Evolutionary conservation across 495 filamentous ascomycete species (phyloP).

Genomic region (Neurospora intermedia): DNA sequence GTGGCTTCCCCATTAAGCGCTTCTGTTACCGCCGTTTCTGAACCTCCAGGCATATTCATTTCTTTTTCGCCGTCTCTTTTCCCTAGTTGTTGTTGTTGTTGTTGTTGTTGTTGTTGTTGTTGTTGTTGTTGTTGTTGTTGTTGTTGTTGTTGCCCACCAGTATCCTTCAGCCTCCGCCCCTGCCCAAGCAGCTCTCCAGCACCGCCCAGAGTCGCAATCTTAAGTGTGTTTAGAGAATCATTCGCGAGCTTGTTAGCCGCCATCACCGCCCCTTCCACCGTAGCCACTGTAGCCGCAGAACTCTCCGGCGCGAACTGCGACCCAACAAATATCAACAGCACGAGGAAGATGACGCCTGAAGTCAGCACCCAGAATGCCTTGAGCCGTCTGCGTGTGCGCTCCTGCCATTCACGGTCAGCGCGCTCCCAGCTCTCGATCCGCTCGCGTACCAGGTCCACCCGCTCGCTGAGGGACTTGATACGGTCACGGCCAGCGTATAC

Average conservation of each 20-base stretch:
- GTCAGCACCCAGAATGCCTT: constrained; percentile 51
- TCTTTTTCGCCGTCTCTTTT: background rate
- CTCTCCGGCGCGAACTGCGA: constrained; percentile 25
- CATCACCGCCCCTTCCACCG: background rate
- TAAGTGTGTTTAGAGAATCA: constrained; percentile 5
- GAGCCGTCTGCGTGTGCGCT: constrained; percentile 50
- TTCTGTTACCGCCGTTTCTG: background rate
- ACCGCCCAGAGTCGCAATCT: background rate
- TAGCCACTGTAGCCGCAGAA: constrained; percentile 4
- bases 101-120: too few relatives aligned
- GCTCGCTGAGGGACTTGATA: constrained; percentile 51
- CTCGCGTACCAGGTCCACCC: constrained; percentile 53
- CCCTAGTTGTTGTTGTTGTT: background rate
- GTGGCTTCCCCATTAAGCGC: background rate
- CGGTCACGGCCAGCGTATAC: constrained; percentile 52
- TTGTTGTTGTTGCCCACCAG: background rate
- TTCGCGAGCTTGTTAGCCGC: constrained; percentile 3
- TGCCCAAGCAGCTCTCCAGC: constrained; percentile 1
- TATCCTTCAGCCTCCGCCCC: background rate
- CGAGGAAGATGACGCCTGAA: constrained; percentile 30
- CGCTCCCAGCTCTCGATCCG: constrained; percentile 63
- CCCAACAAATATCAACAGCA: constrained; percentile 32
- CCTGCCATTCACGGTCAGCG: constrained; percentile 63
- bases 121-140: too few relatives aligned
- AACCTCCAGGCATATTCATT: background rate